Evolutionary conservation across 169 alveolate genomes (phyloP).

Genomic region (Nephromyces sp.): DNA sequence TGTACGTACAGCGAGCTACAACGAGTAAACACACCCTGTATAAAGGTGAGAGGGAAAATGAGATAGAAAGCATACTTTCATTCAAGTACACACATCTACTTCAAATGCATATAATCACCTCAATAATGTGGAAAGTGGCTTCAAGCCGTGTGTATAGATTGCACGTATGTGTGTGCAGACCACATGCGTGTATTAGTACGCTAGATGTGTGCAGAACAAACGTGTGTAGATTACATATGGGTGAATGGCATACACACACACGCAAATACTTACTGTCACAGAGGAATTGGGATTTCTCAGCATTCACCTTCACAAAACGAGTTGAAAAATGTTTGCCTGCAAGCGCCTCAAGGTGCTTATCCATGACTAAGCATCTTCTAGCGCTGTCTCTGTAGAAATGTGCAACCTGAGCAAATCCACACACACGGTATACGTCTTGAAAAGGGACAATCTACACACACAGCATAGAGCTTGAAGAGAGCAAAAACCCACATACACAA

Average conservation of each 20-base stretch:
- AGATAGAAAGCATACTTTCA: no score
- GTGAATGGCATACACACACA: not conserved
- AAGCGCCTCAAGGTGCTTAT: conserved; percentile 42
- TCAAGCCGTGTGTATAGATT: no score
- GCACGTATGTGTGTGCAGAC: no score
- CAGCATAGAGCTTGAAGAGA: not conserved
- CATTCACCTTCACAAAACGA: conserved; percentile 56
- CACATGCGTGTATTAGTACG: not conserved
- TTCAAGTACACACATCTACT: no score
- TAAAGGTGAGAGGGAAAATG: no score
- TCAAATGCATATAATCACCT: no score
- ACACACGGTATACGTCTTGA: not conserved
- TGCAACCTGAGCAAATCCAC: conserved; percentile 36
- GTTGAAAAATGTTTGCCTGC: conserved; percentile 48
- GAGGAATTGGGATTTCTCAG: conserved; percentile 54
- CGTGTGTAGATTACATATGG: not conserved
- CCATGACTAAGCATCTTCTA: conserved; percentile 55
- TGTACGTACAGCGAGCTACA: no score
- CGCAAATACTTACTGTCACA: not conserved
- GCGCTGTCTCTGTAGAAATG: conserved; percentile 58
- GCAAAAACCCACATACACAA: not conserved
- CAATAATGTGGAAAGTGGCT: no score
- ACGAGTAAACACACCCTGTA: no score
- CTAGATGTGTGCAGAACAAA: no score
- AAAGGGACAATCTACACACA: not conserved